Conservation (phyloP, 1,284 basidiomycete species). For the Ceratobasidium sp. region DNA sequence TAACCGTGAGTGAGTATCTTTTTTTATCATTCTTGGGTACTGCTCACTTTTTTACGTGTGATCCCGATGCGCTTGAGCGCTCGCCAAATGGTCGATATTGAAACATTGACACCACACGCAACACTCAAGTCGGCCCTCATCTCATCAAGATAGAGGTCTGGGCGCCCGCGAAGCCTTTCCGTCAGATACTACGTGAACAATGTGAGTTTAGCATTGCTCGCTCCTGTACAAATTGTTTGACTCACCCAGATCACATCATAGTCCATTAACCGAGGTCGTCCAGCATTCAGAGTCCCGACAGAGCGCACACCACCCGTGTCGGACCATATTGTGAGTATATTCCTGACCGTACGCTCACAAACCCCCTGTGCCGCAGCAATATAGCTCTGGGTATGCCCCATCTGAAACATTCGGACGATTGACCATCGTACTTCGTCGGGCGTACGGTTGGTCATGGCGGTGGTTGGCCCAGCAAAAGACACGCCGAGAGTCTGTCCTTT, state of each 20-base stretch:
- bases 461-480: not conserved
- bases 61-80: slow-evolving; percentile 28
- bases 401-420: not conserved
- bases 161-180: slow-evolving; percentile 10
- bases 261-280: not conserved
- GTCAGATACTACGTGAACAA: slow-evolving; percentile 46
- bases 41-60: slow-evolving; percentile 34
- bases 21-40: too few relatives aligned
- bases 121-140: slow-evolving; percentile 29
- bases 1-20: too few relatives aligned
- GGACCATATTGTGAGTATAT: not conserved
- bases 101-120: slow-evolving; percentile 15
- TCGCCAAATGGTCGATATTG: slow-evolving; percentile 27
- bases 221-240: too few relatives aligned
- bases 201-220: too few relatives aligned
- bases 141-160: slow-evolving; percentile 47
- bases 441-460: not conserved
- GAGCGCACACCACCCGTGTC: not conserved
- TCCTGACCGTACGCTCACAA: not conserved
- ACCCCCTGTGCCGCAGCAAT: not conserved
- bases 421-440: not conserved
- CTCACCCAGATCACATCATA: slow-evolving; percentile 16
- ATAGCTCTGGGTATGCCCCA: not conserved
- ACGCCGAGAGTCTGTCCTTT: not conserved
- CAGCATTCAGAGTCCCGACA: not conserved